phyloP scores from a whole-genome alignment of 768 basidiomycete genomes.

The Boletus subcaerulescens region DNA sequence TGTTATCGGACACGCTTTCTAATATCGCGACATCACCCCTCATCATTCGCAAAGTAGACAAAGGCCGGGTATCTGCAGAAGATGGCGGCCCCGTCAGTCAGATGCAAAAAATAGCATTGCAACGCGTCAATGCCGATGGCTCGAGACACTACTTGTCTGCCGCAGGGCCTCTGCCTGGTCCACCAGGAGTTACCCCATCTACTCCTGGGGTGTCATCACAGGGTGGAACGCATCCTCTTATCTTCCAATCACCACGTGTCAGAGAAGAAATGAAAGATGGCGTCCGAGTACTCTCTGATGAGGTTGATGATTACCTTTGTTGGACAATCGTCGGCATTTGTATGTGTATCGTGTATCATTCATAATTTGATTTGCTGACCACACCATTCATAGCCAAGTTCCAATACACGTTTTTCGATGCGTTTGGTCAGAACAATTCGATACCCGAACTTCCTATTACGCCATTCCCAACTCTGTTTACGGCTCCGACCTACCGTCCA shows the following conservation, averaged over 20 bases:
- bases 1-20: conserved; percentile 79
- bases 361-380: conserved; percentile 18
- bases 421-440: conserved; percentile 73
- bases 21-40: conserved; percentile 85
- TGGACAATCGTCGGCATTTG: conserved; percentile 97
- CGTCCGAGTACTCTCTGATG: conserved; percentile 70
- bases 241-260: conserved; percentile 78
- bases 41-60: conserved; percentile 90
- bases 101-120: conserved; percentile 94
- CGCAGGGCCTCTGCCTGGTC: conserved; percentile 78
- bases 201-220: conserved; percentile 74
- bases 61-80: conserved; percentile 80
- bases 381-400: conserved; percentile 65
- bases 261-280: conserved; percentile 82
- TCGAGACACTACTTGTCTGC: conserved; percentile 87
- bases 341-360: conserved; percentile 39
- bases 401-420: conserved; percentile 93
- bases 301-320: conserved; percentile 92
- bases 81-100: conserved; percentile 92
- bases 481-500: conserved; percentile 71
- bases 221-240: conserved; percentile 74
- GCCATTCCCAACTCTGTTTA: conserved; percentile 85
- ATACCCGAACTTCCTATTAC: conserved; percentile 82
- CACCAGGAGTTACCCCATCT: conserved; percentile 68
- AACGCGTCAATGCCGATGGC: conserved; percentile 78